These are phyloP conservation scores for Haematococcus sp. DNA, from an alignment of 139 green algal genomes.

Conservation along the genomic window DNA sequence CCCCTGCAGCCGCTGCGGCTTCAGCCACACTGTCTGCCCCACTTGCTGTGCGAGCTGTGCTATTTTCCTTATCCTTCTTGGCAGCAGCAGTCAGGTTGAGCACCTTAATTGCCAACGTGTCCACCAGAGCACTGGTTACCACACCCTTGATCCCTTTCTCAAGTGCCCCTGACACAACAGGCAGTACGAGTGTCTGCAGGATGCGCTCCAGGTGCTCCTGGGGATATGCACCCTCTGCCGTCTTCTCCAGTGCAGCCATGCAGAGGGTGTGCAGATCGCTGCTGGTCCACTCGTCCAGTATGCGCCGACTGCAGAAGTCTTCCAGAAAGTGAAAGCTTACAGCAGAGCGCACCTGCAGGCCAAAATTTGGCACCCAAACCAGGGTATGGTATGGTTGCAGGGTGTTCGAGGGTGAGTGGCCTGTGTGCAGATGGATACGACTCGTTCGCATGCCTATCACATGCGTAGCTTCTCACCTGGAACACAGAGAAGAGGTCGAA, in stretches of 20 bases:
- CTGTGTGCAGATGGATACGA: too few species aligned
- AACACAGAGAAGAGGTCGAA: constrained; percentile 84
- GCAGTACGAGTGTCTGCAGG: constrained; percentile 70
- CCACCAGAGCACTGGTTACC: constrained; percentile 37
- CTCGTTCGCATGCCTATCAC: too few species aligned
- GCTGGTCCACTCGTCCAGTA: neutral
- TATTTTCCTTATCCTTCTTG: neutral
- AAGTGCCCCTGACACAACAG: constrained; percentile 68
- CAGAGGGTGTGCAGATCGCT: neutral
- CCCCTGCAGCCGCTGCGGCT: neutral
- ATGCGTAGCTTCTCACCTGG: constrained; percentile 19
- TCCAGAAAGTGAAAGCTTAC: constrained; percentile 14
- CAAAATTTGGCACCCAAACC: too few species aligned
- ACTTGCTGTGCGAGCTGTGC: neutral
- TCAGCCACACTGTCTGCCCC: neutral
- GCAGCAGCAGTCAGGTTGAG: constrained; percentile 9
- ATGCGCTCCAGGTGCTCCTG: neutral
- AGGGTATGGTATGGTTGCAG: too few species aligned
- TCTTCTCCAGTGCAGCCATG: constrained; percentile 2
- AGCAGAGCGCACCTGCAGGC: constrained; percentile 11
- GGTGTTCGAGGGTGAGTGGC: too few species aligned
- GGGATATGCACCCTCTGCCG: neutral
- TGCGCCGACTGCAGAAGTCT: neutral
- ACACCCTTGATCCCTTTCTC: constrained; percentile 45
- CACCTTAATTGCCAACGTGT: constrained; percentile 35